Evolutionary conservation across 1,284 basidiomycete genomes (phyloP).

Genomic region (Abortiporus biennis): DNA sequence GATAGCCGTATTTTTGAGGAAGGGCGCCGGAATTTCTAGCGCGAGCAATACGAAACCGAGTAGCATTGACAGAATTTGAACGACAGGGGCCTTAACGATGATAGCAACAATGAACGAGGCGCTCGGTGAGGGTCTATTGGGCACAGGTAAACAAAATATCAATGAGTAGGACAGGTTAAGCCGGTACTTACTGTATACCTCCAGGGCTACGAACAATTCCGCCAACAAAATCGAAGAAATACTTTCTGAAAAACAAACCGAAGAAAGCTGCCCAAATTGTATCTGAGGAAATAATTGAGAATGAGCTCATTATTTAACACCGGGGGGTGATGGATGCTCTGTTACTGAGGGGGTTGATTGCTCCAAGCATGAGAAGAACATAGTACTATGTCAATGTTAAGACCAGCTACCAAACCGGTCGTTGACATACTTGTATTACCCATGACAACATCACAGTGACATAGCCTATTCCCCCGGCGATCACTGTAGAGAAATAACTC

Average conservation of each 20-base stretch:
- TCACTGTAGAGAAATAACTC: too few species aligned
- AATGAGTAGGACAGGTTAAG: neutral
- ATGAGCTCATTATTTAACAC: neutral
- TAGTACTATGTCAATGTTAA: too few species aligned
- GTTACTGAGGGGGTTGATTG: too few species aligned
- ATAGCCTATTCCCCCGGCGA: too few species aligned
- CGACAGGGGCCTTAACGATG: slow-evolving; percentile 68
- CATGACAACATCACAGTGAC: too few species aligned
- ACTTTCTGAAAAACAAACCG: slow-evolving; percentile 80
- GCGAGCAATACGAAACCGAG: slow-evolving; percentile 51
- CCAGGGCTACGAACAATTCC: slow-evolving; percentile 69
- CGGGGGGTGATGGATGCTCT: neutral
- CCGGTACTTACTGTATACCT: slow-evolving; percentile 74
- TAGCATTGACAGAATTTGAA: slow-evolving; percentile 63
- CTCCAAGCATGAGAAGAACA: too few species aligned
- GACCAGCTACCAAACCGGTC: too few species aligned
- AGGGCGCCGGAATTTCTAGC: slow-evolving; percentile 63
- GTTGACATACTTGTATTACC: too few species aligned
- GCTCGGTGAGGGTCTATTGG: slow-evolving; percentile 53
- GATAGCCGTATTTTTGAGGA: slow-evolving; percentile 47
- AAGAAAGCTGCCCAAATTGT: slow-evolving; percentile 75
- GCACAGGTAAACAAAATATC: slow-evolving; percentile 3
- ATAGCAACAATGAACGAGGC: slow-evolving; percentile 60
- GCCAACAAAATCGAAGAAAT: slow-evolving; percentile 83
- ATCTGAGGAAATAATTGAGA: slow-evolving; percentile 35